Evolutionary conservation across 2,329 filamentous ascomycete genomes (phyloP).

Genomic region (Esteya vermicola): DNA sequence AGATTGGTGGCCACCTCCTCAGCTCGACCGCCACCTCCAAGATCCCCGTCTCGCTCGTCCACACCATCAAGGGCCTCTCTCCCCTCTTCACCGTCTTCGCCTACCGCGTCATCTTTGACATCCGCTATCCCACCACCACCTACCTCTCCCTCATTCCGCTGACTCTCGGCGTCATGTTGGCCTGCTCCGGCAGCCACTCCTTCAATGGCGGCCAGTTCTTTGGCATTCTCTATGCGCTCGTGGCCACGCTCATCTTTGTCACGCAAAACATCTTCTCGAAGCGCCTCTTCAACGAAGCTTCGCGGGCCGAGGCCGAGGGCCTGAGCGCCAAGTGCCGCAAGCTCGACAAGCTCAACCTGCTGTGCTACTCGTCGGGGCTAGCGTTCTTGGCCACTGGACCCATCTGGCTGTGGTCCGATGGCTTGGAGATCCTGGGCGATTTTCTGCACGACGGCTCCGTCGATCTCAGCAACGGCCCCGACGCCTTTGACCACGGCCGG

Average conservation of each 20-base stretch:
- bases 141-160: conserved; percentile 84
- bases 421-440: conserved; percentile 61
- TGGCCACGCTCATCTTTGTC: conserved; percentile 88
- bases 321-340: conserved; percentile 52
- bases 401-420: conserved; percentile 89
- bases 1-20: conserved; percentile 84
- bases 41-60: conserved; percentile 91
- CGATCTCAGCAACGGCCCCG: conserved; percentile 39
- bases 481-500: conserved; percentile 64
- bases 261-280: conserved; percentile 99
- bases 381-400: conserved; percentile 80
- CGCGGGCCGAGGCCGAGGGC: conserved; percentile 66
- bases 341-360: conserved; percentile 87
- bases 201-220: conserved; percentile 70
- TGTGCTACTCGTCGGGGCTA: conserved; percentile 92
- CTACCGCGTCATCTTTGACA: conserved; percentile 79
- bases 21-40: conserved; percentile 88
- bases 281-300: conserved; percentile 89
- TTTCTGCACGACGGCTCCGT: conserved; percentile 72
- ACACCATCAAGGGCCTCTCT: conserved; percentile 96
- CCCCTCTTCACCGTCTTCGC: conserved; percentile 90
- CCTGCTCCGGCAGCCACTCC: conserved; percentile 67
- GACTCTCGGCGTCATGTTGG: conserved; percentile 87
- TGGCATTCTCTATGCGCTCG: conserved; percentile 77
- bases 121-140: conserved; percentile 73